Conservation (phyloP, 805 yeast species). For the Isabelozyma pseudorhagii region DNA sequence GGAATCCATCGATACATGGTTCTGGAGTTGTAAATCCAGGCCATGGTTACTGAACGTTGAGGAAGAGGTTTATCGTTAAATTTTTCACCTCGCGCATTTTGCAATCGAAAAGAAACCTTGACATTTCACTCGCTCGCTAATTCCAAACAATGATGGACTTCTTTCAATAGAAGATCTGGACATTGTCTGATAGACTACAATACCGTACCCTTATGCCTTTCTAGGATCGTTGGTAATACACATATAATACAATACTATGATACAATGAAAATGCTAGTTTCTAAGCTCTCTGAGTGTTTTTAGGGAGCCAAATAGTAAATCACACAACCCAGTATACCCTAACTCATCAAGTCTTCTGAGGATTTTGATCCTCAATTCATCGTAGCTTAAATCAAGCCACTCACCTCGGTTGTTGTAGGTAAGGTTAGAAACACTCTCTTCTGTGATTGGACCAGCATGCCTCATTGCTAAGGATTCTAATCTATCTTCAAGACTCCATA, state of each 20-base stretch:
- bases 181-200: background rate
- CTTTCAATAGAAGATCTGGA: no score
- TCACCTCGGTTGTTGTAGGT: conserved; percentile 18
- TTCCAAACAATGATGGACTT: no score
- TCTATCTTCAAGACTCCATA: conserved; percentile 47
- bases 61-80: background rate
- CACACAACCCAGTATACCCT: conserved; percentile 50
- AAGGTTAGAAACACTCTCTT: conserved; percentile 34
- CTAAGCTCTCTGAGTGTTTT: conserved; percentile 36
- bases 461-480: conserved; percentile 27
- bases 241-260: background rate
- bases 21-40: background rate
- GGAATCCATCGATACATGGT: background rate
- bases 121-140: no score
- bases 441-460: conserved; percentile 54
- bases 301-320: conserved; percentile 51
- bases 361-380: conserved; percentile 44
- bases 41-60: background rate
- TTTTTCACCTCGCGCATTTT: background rate
- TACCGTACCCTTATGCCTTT: conserved; percentile 1
- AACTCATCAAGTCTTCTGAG: conserved; percentile 37
- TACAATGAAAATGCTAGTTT: conserved; percentile 8
- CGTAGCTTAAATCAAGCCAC: conserved; percentile 42
- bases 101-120: no score
- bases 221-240: conserved; percentile 7